phyloP scores from a whole-genome alignment of 2,329 filamentous ascomycete genomes.

The Coniella vitis region DNA sequence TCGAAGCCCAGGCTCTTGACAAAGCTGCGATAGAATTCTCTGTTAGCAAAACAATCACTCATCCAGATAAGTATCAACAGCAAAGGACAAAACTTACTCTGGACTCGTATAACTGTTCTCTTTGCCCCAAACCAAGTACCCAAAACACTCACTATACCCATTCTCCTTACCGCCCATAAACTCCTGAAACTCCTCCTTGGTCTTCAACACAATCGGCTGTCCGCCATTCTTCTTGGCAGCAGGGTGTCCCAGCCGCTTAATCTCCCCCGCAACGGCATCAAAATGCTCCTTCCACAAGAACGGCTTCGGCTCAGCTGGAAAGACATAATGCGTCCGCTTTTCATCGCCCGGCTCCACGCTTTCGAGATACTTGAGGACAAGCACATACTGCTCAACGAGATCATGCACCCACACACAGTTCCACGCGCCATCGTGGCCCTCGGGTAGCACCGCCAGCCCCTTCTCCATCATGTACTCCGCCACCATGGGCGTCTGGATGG shows the following conservation, averaged over 20 bases:
- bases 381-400: constrained; percentile 11
- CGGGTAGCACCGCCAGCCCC: constrained; percentile 8
- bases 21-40: not conserved
- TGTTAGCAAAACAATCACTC: not conserved
- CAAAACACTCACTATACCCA: constrained; percentile 12
- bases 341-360: constrained; percentile 13
- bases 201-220: constrained; percentile 4
- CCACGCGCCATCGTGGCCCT: constrained; percentile 7
- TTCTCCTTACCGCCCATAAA: constrained; percentile 14
- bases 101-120: constrained; percentile 16
- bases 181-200: constrained; percentile 12
- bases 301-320: constrained; percentile 11
- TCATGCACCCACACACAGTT: constrained; percentile 16
- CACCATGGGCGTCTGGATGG: constrained; percentile 16
- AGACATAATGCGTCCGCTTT: constrained; percentile 13
- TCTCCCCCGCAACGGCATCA: constrained; percentile 11
- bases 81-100: constrained; percentile 8
- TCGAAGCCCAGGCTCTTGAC: constrained; percentile 13
- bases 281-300: constrained; percentile 16
- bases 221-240: constrained; percentile 5
- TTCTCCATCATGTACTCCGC: constrained; percentile 14
- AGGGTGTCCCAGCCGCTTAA: constrained; percentile 13
- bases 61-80: not conserved
- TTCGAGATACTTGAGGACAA: constrained; percentile 11
- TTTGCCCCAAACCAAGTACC: constrained; percentile 8